Base-by-base conservation (phyloP, 495 filamentous ascomycete genomes). In the Lasiosphaeris hirsuta region DNA sequence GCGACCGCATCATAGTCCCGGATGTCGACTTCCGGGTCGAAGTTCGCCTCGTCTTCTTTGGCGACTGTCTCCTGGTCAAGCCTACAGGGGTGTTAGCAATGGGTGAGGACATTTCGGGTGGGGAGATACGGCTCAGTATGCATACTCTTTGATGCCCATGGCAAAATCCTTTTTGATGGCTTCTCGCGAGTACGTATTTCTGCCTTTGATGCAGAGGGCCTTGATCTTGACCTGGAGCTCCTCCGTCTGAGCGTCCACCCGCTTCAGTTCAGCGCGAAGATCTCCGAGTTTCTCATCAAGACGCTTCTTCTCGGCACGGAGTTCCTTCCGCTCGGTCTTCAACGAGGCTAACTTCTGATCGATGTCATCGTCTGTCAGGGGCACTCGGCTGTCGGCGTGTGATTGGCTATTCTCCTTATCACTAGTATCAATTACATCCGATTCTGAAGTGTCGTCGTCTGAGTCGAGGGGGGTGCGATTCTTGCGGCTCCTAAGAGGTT, bases 131-230 rank as follows among this genome's bases (percentile, higher is more conserved):
- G 9, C n/a, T 18, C 3, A 7, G 38, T 4, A 10, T 13, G 67
- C 71, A 59, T 59, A 72, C 60, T 81, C 79, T 55, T 74, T 78
- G 50, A 87, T 79, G 3, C 83, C 82, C 51, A 72, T 73, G 10
- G 82, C 82, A 53, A 84, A 88, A 47, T 87, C 83, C 36, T 77
- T 70, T 64, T 82, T 79, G 53, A 88, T 85, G 2, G 78, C 81
- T 10, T 57, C 57, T 57, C 76, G 77, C 0, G 83, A 83, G 56
- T 84, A 86, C 3, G 75, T 52, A 50, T 87, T 88, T 15, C 85
- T 70, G 30, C 77, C 79, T 19, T 76, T 66, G 44, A 87, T 86
- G 62, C 84, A 87, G 10, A 70, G 57, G 1, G 72, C 73, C 30
- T 74, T 80, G 43, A 80, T 37, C 44, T 65, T 47, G 10, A 55